Evolutionary conservation across 2,329 filamentous ascomycete genomes (phyloP), one percentile per base, ranked within the genome.

Genomic region (Orbilia ellipsospora): DNA sequence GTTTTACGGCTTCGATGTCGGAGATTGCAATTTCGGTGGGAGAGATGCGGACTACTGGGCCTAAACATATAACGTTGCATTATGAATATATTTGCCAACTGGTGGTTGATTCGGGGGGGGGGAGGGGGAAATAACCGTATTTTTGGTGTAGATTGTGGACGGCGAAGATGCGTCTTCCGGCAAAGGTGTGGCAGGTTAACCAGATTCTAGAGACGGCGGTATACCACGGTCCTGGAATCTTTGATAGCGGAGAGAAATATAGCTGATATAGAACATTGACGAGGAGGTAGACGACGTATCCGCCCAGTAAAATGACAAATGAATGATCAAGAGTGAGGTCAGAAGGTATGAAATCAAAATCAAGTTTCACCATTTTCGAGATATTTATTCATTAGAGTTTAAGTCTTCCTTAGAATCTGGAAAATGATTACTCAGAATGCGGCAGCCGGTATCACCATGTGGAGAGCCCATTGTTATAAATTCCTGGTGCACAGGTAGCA

Each of bases 211-310:
- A 66, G 26, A 73, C 20, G 0, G 48, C 48, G 4, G 69, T 40
- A 44, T 73, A 66, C 69, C 69, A 73, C 6, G 69, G 69, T n/a
- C 61, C 69, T 15, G 69, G 69, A 2, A 73, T 18, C 10, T 66
- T 56, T 23, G 69, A 48, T 12, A 73, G 55, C n/a, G 69, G 69
- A 10, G 69, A 73, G n/a, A 73, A 62, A n/a, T 73, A 73, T n/a
- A 73, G 45, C n/a, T 73, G 44, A 26, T 73, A 66, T 20, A 62
- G 36, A 8, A 55, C 45, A 51, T 59, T 4, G 51, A 51, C 2
- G 15, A 59, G 13, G 18, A 48, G 51, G n/a, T 50, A 59, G 12
- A 23, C 36, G 36, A 51, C 31, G 4, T 36, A 13, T 6, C 8
- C 31, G 36, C 15, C 48, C 12, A 48, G 12, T 8, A 26, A 36